A percentile compares a stretch with the other conserved stretches of the same genome.
phyloP scores from a whole-genome alignment of 495 filamentous ascomycete genomes.

The Hypoxylon rickii region DNA sequence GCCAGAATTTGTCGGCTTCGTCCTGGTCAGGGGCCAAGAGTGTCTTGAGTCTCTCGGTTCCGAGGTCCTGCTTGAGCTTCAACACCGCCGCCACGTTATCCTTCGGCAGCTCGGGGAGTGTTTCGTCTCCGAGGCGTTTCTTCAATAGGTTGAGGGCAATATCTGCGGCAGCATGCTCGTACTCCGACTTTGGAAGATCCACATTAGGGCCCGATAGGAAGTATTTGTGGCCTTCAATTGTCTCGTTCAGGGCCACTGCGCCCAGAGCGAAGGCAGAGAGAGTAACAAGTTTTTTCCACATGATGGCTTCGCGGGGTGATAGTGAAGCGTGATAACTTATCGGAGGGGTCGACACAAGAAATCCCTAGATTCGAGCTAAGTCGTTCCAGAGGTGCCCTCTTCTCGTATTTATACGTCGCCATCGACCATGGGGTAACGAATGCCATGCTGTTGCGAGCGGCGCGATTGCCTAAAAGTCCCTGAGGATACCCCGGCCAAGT shows the following conservation, averaged over 20 bases:
- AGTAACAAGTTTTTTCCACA: slow-evolving; percentile 13
- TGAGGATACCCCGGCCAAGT: too few relatives aligned
- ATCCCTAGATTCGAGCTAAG: too few relatives aligned
- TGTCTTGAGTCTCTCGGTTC: slow-evolving; percentile 7
- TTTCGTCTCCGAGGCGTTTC: slow-evolving; percentile 7
- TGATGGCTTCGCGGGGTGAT: background rate
- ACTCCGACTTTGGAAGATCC: slow-evolving; percentile 12
- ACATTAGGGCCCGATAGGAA: slow-evolving; percentile 20
- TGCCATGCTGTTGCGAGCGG: too few relatives aligned
- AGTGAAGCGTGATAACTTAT: too few relatives aligned
- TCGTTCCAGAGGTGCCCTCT: too few relatives aligned
- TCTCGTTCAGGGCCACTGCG: slow-evolving; percentile 24
- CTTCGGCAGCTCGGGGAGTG: slow-evolving; percentile 5
- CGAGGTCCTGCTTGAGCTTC: slow-evolving; percentile 21
- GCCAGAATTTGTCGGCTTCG: slow-evolving; percentile 32
- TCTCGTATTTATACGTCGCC: too few relatives aligned
- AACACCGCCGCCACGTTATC: slow-evolving; percentile 20
- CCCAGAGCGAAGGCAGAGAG: slow-evolving; percentile 15
- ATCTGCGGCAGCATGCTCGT: slow-evolving; percentile 20
- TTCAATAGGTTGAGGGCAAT: slow-evolving; percentile 9
- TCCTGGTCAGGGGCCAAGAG: slow-evolving; percentile 30
- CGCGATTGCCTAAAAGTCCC: too few relatives aligned
- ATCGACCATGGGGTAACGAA: too few relatives aligned
- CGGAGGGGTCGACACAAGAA: too few relatives aligned
- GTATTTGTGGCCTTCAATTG: slow-evolving; percentile 21